phyloP scores from a whole-genome alignment of 2,329 filamentous ascomycete genomes.

The Venturia effusa region DNA sequence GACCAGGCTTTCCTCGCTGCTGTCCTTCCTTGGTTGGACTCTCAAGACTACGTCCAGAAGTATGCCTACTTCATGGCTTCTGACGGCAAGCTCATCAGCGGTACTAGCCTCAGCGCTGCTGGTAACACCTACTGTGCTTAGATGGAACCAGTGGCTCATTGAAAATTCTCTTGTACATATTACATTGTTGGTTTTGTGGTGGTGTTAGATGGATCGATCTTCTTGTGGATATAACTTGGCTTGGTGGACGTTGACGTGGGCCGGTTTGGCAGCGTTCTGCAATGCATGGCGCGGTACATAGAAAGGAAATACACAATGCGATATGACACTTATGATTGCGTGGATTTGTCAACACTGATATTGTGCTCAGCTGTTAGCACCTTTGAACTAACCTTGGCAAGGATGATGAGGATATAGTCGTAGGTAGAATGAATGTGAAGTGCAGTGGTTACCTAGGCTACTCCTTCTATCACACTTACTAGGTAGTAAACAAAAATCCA shows the following conservation, averaged over 20 bases:
- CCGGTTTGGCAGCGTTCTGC: neutral
- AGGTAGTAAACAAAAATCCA: no score
- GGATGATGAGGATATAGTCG: no score
- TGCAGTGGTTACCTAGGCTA: no score
- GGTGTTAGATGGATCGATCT: neutral
- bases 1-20: constrained; percentile 18
- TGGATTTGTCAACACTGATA: no score
- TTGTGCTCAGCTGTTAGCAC: no score
- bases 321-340: neutral
- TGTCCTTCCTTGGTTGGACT: constrained; percentile 24
- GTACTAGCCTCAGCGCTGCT: constrained; percentile 1
- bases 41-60: constrained; percentile 19
- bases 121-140: constrained; percentile 8
- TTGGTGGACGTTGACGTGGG: neutral
- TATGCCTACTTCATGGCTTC: constrained; percentile 23
- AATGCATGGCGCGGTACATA: neutral
- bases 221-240: neutral
- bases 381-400: no score
- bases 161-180: neutral
- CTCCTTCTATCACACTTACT: no score
- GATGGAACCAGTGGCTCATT: neutral
- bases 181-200: neutral
- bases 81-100: constrained; percentile 9
- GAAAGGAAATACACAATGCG: neutral
- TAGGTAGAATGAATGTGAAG: no score